phyloP scores from a whole-genome alignment of 371 early-diverging fungal species.

The Apophysomyces variabilis region DNA sequence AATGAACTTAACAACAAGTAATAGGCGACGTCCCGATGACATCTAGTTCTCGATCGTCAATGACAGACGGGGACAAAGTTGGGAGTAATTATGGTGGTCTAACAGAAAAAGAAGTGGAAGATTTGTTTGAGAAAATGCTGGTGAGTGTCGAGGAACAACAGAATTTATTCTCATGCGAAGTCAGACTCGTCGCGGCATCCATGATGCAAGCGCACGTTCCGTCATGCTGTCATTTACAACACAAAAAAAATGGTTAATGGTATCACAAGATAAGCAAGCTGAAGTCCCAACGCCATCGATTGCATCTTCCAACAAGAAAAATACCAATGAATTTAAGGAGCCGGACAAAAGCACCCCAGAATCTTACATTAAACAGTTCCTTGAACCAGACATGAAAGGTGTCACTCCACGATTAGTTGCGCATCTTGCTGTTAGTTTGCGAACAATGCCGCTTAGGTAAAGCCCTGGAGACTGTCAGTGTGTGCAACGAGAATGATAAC shows the following conservation, averaged over 20 bases:
- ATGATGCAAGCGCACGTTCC: slow-evolving; percentile 39
- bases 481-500: not conserved
- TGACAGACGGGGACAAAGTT: slow-evolving; percentile 13
- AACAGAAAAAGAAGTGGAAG: slow-evolving; percentile 43
- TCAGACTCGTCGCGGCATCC: slow-evolving; percentile 51
- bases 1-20: not conserved
- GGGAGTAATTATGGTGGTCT: slow-evolving; percentile 18
- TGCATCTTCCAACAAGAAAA: slow-evolving; percentile 22
- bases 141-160: slow-evolving; percentile 24
- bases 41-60: slow-evolving; percentile 22
- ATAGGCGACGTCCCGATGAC: slow-evolving; percentile 21
- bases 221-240: slow-evolving; percentile 48
- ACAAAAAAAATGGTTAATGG: slow-evolving; percentile 57
- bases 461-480: slow-evolving; percentile 12
- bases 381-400: slow-evolving; percentile 62
- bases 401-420: slow-evolving; percentile 63
- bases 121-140: slow-evolving; percentile 53
- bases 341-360: slow-evolving; percentile 69
- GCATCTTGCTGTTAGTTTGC: slow-evolving; percentile 67
- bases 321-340: slow-evolving; percentile 18
- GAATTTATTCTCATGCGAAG: not conserved
- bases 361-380: slow-evolving; percentile 64
- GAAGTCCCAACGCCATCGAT: slow-evolving; percentile 29
- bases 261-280: slow-evolving; percentile 54
- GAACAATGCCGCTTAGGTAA: slow-evolving; percentile 79